Evolutionary conservation across 352 stramenopile genomes (phyloP).

Genomic region (Peronospora destructor): DNA sequence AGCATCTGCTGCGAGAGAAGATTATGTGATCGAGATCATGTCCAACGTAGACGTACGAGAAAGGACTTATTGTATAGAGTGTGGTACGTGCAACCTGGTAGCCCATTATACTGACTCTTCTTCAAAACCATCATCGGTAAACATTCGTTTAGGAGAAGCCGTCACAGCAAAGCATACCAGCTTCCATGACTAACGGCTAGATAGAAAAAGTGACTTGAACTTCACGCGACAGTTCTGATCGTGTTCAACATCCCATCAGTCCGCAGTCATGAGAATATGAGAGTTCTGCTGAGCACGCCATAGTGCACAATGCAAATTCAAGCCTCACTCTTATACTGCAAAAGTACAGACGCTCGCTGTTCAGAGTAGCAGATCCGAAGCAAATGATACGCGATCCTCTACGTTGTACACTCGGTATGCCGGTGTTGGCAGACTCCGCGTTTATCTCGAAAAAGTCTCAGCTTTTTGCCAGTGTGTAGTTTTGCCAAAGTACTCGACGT

Average conservation of each 20-base stretch:
- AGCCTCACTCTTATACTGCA: constrained; percentile 31
- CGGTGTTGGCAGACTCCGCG: constrained; percentile 35
- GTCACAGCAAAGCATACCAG: no score
- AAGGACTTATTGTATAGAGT: no score
- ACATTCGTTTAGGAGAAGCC: no score
- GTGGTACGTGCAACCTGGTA: no score
- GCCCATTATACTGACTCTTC: no score
- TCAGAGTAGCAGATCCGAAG: constrained; percentile 76
- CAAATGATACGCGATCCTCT: constrained; percentile 31
- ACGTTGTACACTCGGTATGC: constrained; percentile 30
- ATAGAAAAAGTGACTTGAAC: no score
- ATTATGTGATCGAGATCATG: no score
- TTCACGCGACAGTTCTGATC: no score
- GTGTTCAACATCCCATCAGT: constrained; percentile 52
- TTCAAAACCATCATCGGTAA: no score
- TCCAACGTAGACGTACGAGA: no score
- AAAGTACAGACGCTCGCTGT: constrained; percentile 39
- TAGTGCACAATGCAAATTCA: constrained; percentile 71
- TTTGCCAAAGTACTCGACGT: constrained; percentile 68
- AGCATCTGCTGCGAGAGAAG: no score
- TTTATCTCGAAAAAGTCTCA: constrained; percentile 52
- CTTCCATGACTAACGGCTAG: no score
- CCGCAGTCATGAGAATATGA: constrained; percentile 62
- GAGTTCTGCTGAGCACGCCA: constrained; percentile 53
- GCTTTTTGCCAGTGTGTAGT: constrained; percentile 70